These are phyloP conservation scores for Alloascoidea africana DNA, from an alignment of 805 yeast genomes.

Conservation along the genomic window DNA sequence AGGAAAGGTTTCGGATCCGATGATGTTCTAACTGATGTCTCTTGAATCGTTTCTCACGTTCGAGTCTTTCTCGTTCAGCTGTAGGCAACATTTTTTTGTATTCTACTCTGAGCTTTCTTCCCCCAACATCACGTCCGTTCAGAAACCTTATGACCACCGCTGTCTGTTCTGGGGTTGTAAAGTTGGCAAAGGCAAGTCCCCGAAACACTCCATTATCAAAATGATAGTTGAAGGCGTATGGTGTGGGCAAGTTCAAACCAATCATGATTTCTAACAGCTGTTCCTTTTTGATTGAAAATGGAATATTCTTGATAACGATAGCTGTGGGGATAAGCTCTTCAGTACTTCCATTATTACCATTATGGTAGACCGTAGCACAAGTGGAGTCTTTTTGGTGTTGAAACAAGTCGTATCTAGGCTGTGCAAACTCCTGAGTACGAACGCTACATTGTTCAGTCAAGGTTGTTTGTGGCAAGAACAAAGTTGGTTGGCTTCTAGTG, in stretches of 20 bases:
- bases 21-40: conserved; percentile 78
- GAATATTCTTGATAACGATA: conserved; percentile 73
- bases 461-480: no score
- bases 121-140: conserved; percentile 76
- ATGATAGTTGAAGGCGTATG: conserved; percentile 80
- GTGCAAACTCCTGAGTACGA: no score
- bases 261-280: conserved; percentile 74
- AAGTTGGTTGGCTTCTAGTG: no score
- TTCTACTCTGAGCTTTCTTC: conserved; percentile 70
- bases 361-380: no score
- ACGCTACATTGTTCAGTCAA: no score
- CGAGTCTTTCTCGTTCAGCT: conserved; percentile 67
- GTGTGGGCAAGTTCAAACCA: conserved; percentile 57
- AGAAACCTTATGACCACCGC: conserved; percentile 53
- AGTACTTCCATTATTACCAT: no score
- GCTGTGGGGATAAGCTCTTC: conserved; percentile 82
- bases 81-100: conserved; percentile 75
- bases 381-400: no score
- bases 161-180: conserved; percentile 75
- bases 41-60: conserved; percentile 69
- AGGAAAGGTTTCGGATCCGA: no score
- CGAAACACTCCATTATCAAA: conserved; percentile 85
- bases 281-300: conserved; percentile 77
- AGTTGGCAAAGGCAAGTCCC: conserved; percentile 79
- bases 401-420: no score